phyloP scores from a whole-genome alignment of 495 filamentous ascomycete genomes.

The Hypoxylon trugodes region DNA sequence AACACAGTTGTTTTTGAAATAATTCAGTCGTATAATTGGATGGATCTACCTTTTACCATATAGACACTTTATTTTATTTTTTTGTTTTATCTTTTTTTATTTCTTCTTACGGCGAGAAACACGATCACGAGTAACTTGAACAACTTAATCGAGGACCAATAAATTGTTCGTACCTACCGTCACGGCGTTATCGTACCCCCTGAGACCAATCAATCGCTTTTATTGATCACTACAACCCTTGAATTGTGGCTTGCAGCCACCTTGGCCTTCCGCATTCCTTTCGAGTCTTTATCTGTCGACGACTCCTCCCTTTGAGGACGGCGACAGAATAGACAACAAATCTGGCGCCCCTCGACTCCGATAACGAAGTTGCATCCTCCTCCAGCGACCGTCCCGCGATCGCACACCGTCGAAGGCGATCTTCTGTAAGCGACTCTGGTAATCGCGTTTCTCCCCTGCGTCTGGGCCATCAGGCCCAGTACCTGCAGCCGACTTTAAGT shows the following conservation, averaged over 20 bases:
- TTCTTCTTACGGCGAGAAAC: conserved; percentile 18
- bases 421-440: conserved; percentile 43
- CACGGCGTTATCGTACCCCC: conserved; percentile 17
- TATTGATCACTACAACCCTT: conserved; percentile 21
- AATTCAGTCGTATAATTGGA: conserved; percentile 14
- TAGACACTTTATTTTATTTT: too few species aligned
- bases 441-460: conserved; percentile 43
- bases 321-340: conserved; percentile 34
- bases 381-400: conserved; percentile 51
- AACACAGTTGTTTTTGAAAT: conserved; percentile 39
- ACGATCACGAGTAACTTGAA: conserved; percentile 8
- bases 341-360: conserved; percentile 51
- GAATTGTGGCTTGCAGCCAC: conserved; percentile 39
- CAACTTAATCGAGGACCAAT: too few species aligned
- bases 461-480: conserved; percentile 52
- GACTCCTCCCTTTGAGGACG: conserved; percentile 35
- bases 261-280: conserved; percentile 18
- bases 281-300: conserved; percentile 28
- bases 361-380: conserved; percentile 49
- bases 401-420: conserved; percentile 54
- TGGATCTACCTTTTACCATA: conserved; percentile 10
- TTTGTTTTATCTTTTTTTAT: conserved; percentile 4
- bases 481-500: conserved; percentile 46
- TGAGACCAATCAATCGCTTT: conserved; percentile 37
- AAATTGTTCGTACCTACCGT: conserved; percentile 34